A percentile compares a stretch with the other conserved stretches of the same genome.
Conservation (phyloP, 768 basidiomycete genomes). For the Rhizopogon rudus region DNA sequence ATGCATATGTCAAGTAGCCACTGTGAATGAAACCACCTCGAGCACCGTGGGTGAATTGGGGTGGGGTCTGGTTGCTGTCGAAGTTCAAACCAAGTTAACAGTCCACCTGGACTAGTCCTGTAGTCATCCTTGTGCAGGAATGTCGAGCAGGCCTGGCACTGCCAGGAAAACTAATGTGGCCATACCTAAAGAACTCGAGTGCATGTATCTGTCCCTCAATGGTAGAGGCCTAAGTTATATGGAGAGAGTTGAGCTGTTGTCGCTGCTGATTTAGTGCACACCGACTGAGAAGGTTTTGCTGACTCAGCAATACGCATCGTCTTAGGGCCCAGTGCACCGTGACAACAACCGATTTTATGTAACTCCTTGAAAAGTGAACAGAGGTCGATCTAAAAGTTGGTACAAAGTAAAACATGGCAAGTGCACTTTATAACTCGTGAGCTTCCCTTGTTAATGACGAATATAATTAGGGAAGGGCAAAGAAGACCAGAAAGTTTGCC, state of each 20-base stretch:
- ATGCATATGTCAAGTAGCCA: not conserved
- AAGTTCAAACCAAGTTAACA: too few species aligned
- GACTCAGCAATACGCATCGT: not conserved
- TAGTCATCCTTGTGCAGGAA: not conserved
- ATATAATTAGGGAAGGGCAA: conserved; percentile 68
- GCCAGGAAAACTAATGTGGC: too few species aligned
- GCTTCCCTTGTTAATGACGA: not conserved
- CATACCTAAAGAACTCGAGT: not conserved
- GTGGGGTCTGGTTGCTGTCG: too few species aligned
- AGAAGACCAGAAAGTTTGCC: conserved; percentile 94
- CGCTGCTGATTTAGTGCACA: too few species aligned
- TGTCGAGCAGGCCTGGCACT: not conserved
- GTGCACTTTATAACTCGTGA: not conserved
- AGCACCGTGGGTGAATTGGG: too few species aligned
- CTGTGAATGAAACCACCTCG: not conserved
- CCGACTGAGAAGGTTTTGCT: not conserved
- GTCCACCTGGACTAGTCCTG: too few species aligned
- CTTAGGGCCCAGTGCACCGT: too few species aligned
- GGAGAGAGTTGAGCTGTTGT: not conserved
- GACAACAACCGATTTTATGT: too few species aligned
- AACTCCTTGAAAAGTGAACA: not conserved
- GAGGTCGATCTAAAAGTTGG: not conserved
- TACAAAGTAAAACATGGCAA: conserved; percentile 13
- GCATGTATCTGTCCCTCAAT: not conserved
- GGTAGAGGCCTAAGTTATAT: not conserved